These are phyloP conservation scores for Prunus yedoensis DNA, from an alignment of 331 rosid genomes.

Conservation along the genomic window DNA sequence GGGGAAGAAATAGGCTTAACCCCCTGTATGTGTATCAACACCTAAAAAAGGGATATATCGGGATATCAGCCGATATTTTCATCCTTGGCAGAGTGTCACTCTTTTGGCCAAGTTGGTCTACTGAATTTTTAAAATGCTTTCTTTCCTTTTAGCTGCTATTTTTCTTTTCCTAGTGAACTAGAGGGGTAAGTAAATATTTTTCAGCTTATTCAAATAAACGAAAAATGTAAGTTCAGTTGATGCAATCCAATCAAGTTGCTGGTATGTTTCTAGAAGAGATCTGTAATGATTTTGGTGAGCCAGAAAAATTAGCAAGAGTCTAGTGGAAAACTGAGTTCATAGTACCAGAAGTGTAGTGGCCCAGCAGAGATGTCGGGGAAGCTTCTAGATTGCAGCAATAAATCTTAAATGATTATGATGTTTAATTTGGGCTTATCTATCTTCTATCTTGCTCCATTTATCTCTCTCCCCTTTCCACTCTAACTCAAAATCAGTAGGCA, in stretches of 20 bases:
- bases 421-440: neutral
- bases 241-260: neutral
- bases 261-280: neutral
- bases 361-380: neutral
- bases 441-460: neutral
- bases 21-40: no score
- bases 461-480: neutral
- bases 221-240: neutral
- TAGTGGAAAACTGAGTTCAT: neutral
- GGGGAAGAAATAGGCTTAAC: no score
- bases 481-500: neutral
- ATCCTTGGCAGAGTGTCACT: neutral
- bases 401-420: neutral
- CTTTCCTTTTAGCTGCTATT: neutral
- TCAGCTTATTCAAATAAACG: neutral
- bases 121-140: neutral
- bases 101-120: neutral
- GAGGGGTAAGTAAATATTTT: no score
- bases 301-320: neutral
- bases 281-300: neutral
- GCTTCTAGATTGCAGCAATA: neutral
- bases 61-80: no score
- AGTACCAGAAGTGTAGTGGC: neutral
- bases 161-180: no score
- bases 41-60: no score